Evolutionary conservation across 2,329 filamentous ascomycete genomes (phyloP).

Genomic region (Purpureocillium lavendulum): DNA sequence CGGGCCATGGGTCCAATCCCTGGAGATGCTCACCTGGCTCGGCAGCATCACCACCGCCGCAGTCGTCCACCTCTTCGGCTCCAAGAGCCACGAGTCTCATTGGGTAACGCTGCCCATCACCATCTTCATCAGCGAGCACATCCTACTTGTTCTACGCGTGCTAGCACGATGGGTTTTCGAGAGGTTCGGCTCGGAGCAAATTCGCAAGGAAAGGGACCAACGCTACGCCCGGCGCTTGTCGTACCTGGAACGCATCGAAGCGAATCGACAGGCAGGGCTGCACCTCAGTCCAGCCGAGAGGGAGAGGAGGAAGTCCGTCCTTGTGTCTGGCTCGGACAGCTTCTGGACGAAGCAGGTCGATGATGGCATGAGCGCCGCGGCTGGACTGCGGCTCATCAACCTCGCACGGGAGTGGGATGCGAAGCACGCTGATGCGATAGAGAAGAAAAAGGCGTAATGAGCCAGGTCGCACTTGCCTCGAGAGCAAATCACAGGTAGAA

Average conservation of each 20-base stretch:
- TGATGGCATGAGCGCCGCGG: slow-evolving; percentile 25
- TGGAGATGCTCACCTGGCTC: slow-evolving; percentile 63
- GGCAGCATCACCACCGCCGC: slow-evolving; percentile 66
- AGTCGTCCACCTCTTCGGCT: slow-evolving; percentile 64
- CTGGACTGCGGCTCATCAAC: slow-evolving; percentile 24
- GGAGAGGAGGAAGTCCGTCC: slow-evolving; percentile 27
- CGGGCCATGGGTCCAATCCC: slow-evolving; percentile 61
- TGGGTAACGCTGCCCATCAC: slow-evolving; percentile 60
- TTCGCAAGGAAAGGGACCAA: slow-evolving; percentile 29
- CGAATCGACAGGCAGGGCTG: slow-evolving; percentile 22
- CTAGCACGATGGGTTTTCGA: slow-evolving; percentile 26
- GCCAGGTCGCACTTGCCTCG: no score
- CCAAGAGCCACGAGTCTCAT: slow-evolving; percentile 45
- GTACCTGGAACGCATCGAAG: slow-evolving; percentile 31
- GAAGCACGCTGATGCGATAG: neutral
- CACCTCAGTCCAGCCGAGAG: slow-evolving; percentile 24
- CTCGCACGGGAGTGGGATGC: slow-evolving; percentile 15
- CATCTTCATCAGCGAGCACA: slow-evolving; percentile 66
- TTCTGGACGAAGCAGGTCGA: slow-evolving; percentile 36
- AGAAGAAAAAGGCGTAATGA: neutral
- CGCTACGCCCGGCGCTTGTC: slow-evolving; percentile 27
- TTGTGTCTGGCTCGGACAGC: slow-evolving; percentile 20
- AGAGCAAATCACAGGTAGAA: no score
- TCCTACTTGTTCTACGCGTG: slow-evolving; percentile 54
- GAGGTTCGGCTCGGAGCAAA: slow-evolving; percentile 29